These are phyloP conservation scores for Phytophthora parvispora DNA, from an alignment of 352 stramenopile species.

Conservation along the genomic window DNA sequence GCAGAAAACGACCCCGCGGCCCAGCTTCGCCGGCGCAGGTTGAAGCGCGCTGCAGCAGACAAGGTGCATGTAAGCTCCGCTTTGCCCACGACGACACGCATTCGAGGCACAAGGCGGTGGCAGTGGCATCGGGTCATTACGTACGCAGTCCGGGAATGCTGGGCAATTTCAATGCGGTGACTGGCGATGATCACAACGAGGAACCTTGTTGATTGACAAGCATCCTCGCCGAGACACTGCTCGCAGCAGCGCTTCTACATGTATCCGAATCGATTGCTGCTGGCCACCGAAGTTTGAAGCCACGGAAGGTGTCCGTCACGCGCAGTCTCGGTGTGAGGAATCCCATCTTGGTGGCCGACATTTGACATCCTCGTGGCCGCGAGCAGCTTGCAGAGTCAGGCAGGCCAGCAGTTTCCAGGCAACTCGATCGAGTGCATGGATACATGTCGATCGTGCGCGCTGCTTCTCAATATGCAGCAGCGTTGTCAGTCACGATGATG, in stretches of 20 bases:
- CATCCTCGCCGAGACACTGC: too few species aligned
- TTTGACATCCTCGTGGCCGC: background rate
- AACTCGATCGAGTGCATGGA: background rate
- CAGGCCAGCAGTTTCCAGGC: slow-evolving; percentile 5
- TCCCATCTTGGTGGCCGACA: background rate
- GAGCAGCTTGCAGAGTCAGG: background rate
- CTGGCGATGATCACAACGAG: too few species aligned
- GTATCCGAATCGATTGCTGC: slow-evolving; percentile 12
- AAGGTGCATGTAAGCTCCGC: too few species aligned
- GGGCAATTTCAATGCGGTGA: background rate
- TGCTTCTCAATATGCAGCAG: too few species aligned
- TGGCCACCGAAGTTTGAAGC: background rate
- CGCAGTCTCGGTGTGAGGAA: too few species aligned
- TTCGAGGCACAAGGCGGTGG: too few species aligned
- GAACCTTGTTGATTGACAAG: too few species aligned
- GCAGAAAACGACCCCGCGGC: slow-evolving; percentile 19
- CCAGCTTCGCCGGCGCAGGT: slow-evolving; percentile 19
- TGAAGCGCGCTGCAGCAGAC: slow-evolving; percentile 10
- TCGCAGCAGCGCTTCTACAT: slow-evolving; percentile 20
- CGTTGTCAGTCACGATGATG: background rate
- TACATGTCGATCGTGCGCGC: too few species aligned
- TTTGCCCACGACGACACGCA: too few species aligned
- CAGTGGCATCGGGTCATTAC: too few species aligned
- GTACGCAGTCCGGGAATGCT: too few species aligned
- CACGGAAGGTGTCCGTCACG: too few species aligned